These are phyloP conservation scores for Nemania diffusa DNA, from an alignment of 2,329 filamentous ascomycete genomes.

Conservation along the genomic window DNA sequence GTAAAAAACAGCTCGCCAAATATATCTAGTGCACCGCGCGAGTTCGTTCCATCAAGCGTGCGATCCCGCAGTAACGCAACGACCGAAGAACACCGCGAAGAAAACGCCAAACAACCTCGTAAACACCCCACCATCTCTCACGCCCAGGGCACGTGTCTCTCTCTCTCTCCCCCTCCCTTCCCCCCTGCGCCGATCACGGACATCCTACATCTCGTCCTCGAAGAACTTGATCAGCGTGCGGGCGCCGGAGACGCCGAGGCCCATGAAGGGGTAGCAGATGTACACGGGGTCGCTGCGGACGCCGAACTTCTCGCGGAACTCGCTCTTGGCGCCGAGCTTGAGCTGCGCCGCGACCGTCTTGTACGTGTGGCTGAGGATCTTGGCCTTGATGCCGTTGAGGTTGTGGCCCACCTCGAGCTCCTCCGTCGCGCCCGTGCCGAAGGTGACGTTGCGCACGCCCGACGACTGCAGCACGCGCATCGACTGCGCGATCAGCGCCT, in stretches of 20 bases:
- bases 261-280: slow-evolving; percentile 89
- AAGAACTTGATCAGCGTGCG: slow-evolving; percentile 92
- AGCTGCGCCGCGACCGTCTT: slow-evolving; percentile 61
- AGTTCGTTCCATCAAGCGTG: slow-evolving; percentile 24
- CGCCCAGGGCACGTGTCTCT: neutral
- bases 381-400: slow-evolving; percentile 80
- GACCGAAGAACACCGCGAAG: neutral
- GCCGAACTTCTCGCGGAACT: slow-evolving; percentile 92
- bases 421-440: slow-evolving; percentile 82
- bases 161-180: neutral
- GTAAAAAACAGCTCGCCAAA: neutral
- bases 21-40: slow-evolving; percentile 9
- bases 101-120: slow-evolving; percentile 19
- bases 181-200: slow-evolving; percentile 7
- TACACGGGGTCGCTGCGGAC: slow-evolving; percentile 85
- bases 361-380: slow-evolving; percentile 85
- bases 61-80: slow-evolving; percentile 7
- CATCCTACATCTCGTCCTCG: slow-evolving; percentile 65
- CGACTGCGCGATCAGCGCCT: slow-evolving; percentile 74
- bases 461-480: slow-evolving; percentile 64
- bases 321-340: slow-evolving; percentile 75
- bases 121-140: neutral
- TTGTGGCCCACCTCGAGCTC: slow-evolving; percentile 83
- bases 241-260: slow-evolving; percentile 82
- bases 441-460: slow-evolving; percentile 78